phyloP scores from a whole-genome alignment of 148 eudicot genomes.

The Amaranthus palmeri region DNA sequence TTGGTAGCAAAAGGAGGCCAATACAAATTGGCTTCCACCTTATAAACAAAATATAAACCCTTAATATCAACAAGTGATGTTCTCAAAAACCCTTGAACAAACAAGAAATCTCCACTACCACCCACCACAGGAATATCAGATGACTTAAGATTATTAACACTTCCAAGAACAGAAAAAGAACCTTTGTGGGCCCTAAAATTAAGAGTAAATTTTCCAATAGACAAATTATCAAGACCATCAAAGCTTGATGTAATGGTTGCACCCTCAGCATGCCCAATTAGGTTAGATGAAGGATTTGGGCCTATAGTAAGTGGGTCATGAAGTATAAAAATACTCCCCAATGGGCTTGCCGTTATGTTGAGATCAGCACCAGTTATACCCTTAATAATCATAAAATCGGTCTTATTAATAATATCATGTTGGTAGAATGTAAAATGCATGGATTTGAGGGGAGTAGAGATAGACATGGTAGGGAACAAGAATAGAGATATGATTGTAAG shows the following conservation, averaged over 20 bases:
- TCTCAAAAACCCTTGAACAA: conserved; percentile 45
- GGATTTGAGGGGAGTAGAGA: conserved; percentile 4
- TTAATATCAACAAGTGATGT: conserved; percentile 28
- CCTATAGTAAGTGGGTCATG: conserved; percentile 2
- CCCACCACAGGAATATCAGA: conserved; percentile 41
- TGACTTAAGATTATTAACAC: conserved; percentile 24
- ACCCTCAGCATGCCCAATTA: conserved; percentile 25
- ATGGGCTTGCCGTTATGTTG: conserved; percentile 5
- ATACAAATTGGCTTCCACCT: conserved; percentile 38
- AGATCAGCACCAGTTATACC: not conserved
- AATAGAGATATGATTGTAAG: not conserved
- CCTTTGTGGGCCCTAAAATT: conserved; percentile 30
- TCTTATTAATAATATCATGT: conserved; percentile 15
- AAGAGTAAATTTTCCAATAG: conserved; percentile 30
- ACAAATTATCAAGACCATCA: conserved; percentile 33
- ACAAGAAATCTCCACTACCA: conserved; percentile 47
- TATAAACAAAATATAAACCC: conserved; percentile 27
- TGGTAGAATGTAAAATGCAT: conserved; percentile 22
- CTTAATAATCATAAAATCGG: conserved; percentile 15
- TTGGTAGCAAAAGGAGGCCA: conserved; percentile 49
- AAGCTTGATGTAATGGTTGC: conserved; percentile 32
- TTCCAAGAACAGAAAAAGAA: conserved; percentile 39
- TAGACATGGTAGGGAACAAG: not conserved
- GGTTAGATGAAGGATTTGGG: conserved; percentile 8
- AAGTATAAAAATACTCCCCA: conserved; percentile 12